Evolutionary conservation across 2,329 filamentous ascomycete species (phyloP).

Genomic region (Aschersonia sp.): DNA sequence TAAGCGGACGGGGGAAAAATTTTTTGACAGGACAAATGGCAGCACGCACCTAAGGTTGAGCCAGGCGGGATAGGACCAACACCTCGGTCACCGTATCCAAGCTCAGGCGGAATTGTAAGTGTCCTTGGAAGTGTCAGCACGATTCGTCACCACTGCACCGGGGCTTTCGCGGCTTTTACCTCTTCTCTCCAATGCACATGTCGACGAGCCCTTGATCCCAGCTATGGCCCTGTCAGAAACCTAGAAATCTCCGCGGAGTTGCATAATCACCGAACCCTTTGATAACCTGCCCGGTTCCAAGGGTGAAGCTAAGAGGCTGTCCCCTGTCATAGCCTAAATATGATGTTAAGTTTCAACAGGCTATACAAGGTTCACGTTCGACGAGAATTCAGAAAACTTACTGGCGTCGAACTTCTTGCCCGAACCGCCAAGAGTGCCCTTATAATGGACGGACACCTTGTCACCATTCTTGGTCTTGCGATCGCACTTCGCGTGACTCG

Average conservation of each 20-base stretch:
- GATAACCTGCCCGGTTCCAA: conserved; percentile 77
- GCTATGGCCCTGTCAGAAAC: conserved; percentile 23
- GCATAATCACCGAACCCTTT: conserved; percentile 46
- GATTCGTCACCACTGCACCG: not conserved
- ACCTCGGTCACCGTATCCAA: conserved; percentile 64
- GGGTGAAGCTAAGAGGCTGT: conserved; percentile 59
- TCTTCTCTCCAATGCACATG: conserved; percentile 94
- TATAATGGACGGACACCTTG: conserved; percentile 75
- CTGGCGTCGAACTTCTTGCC: conserved; percentile 75
- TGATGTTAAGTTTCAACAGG: not conserved
- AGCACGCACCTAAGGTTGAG: conserved; percentile 53
- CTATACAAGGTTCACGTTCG: not conserved
- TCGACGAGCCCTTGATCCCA: conserved; percentile 84
- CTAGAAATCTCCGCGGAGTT: not conserved
- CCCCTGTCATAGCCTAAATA: conserved; percentile 54
- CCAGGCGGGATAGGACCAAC: conserved; percentile 75
- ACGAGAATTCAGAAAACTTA: conserved; percentile 13
- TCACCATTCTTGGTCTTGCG: conserved; percentile 67
- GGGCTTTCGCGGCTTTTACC: conserved; percentile 20
- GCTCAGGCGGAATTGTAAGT: conserved; percentile 75
- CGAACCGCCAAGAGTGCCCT: conserved; percentile 58
- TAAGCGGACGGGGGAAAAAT: conserved; percentile 1
- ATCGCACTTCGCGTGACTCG: conserved; percentile 59
- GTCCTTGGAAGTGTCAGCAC: conserved; percentile 30
- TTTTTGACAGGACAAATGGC: conserved; percentile 4